Evolutionary conservation across 2,329 filamentous ascomycete species (phyloP), one percentile per base, ranked within the genome.

Genomic region (Graphilbum sp.): DNA sequence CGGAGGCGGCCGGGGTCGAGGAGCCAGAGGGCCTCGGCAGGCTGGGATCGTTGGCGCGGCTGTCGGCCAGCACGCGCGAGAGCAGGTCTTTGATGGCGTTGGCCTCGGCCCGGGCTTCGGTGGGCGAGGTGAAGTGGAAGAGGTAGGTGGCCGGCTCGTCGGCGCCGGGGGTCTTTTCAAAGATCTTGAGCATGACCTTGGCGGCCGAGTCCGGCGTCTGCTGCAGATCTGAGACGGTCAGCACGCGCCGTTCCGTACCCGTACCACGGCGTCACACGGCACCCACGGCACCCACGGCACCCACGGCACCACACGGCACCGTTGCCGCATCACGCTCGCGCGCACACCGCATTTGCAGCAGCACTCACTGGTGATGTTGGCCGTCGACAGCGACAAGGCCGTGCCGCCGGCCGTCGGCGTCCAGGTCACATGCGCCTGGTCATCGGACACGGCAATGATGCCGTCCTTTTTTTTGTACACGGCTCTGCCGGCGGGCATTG

Each of bases 391-490:
- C 1, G 74, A 77, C 43, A 95, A 62, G 20, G 68, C 63, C 4
- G 81, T 69, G 38, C 75, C 65, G 3, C 75, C 72, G 39, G 66
- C 67, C 25, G 72, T 68, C 34, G 69, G 68, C 24, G 75, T 83
- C 88, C 88, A 98, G 55, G 74, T 79, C 43, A 96, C 72, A 29
- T 69, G 75, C 51, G 72, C 72, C 50, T 74, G 68, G 56, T 94
- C 84, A 40, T 69, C 63, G 15, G 81, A 75, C 49, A 96, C 66
- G 20, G 75, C 72, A 51, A 98, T 63, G 43, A 73, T 72, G 54
- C 90, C 90, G 64, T 96, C 83, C 59, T 93, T 90, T 66, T 96
- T 98, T 63, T 95, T 96, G 69, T 90, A 96, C 41, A 77, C 66
- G 37, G 80, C 77, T 45, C 70, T 72, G 42, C 78, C 83, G 48